Percentiles rank a stretch among this genome's conserved stretches.
Conservation (phyloP, 1,139 yeast genomes). For the Scheffersomyces titani region DNA sequence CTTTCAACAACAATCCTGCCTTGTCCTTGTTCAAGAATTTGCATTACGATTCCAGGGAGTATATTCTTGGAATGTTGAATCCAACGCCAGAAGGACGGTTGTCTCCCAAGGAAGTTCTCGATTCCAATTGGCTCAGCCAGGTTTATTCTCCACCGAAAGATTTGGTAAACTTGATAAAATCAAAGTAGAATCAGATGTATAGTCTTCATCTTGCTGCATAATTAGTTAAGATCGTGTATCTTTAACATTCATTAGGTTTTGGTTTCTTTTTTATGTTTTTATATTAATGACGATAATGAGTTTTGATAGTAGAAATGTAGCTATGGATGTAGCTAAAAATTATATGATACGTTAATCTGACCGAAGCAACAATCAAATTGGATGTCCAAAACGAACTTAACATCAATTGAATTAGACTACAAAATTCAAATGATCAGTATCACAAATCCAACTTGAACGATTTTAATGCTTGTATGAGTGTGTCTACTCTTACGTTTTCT, state of each 20-base stretch:
- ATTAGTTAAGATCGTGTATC: neutral
- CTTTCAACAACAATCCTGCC: constrained; percentile 30
- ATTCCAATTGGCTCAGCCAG: constrained; percentile 42
- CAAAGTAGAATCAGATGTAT: neutral
- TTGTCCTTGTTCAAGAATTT: constrained; percentile 35
- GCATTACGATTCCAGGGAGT: constrained; percentile 40
- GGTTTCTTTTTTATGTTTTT: neutral
- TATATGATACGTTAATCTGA: neutral
- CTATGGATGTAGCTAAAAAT: neutral
- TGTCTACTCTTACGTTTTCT: neutral
- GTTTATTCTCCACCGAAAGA: constrained; percentile 47
- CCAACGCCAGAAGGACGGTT: constrained; percentile 30
- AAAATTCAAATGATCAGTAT: neutral
- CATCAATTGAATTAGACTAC: neutral
- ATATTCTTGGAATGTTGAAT: constrained; percentile 34
- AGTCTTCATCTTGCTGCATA: neutral
- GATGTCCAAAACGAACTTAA: neutral
- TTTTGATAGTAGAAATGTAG: neutral
- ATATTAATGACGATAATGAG: neutral
- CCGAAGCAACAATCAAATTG: neutral
- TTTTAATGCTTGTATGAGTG: neutral
- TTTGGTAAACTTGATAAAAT: constrained; percentile 19
- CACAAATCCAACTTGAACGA: neutral
- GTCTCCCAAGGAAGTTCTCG: constrained; percentile 26
- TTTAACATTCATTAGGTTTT: neutral